These are phyloP conservation scores for Desmodesmus armatus DNA, from an alignment of 139 green algal genomes.

Conservation along the genomic window DNA sequence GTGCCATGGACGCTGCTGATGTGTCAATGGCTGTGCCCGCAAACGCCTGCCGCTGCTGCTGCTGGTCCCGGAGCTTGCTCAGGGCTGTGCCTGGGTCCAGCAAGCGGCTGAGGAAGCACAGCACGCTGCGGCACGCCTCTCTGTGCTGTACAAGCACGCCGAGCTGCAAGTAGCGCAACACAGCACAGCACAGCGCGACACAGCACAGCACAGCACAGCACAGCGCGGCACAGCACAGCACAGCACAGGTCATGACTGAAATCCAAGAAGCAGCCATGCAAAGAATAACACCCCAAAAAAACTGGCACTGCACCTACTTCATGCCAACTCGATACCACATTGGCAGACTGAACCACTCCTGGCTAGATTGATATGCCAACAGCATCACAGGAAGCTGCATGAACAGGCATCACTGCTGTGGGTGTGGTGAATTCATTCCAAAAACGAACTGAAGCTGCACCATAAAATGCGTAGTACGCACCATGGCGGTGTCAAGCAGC, in stretches of 20 bases:
- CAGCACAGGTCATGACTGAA: neutral
- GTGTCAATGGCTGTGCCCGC: no score
- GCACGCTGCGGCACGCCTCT: slow-evolving; percentile 77
- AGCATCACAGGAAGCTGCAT: no score
- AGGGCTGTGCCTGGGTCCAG: slow-evolving; percentile 50
- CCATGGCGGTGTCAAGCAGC: slow-evolving; percentile 70
- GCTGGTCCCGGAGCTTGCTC: neutral
- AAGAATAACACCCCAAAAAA: neutral
- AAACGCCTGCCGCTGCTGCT: neutral
- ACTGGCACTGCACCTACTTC: neutral
- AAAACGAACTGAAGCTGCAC: no score
- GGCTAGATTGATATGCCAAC: no score
- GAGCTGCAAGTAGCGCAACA: neutral
- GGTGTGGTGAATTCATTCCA: no score
- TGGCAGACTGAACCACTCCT: no score
- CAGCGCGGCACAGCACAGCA: neutral
- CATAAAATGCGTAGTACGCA: no score
- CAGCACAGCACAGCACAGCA: neutral
- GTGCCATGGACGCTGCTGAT: slow-evolving; percentile 15
- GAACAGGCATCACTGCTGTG: no score
- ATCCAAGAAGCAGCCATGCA: neutral
- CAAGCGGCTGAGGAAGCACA: slow-evolving; percentile 74
- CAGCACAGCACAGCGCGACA: no score
- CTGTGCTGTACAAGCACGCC: slow-evolving; percentile 69
- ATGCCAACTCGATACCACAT: no score